These are phyloP conservation scores for Candida parachauliodes DNA, from an alignment of 805 yeast species.

Conservation along the genomic window DNA sequence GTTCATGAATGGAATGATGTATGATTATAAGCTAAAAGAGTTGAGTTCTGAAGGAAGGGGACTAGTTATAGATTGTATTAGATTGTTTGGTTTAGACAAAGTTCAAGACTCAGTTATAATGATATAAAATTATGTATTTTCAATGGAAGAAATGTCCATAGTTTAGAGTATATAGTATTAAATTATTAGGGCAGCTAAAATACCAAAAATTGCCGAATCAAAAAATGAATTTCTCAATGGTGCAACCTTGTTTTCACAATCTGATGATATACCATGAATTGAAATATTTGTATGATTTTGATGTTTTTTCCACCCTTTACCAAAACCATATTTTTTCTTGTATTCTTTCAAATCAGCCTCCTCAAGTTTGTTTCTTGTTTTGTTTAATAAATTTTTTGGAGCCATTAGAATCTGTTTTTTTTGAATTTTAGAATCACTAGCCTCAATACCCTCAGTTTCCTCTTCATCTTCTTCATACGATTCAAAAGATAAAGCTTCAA, in stretches of 20 bases:
- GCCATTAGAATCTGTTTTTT: constrained; percentile 1
- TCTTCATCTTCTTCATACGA: constrained; percentile 5
- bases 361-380: background rate
- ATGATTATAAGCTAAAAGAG: constrained; percentile 17
- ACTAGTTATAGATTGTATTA: constrained; percentile 37
- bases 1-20: constrained; percentile 10
- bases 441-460: background rate
- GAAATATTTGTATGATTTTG: constrained; percentile 4
- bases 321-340: constrained; percentile 1
- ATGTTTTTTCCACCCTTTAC: constrained; percentile 6
- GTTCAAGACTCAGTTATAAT: constrained; percentile 22
- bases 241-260: constrained; percentile 7
- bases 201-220: constrained; percentile 3
- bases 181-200: constrained; percentile 6
- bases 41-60: constrained; percentile 19
- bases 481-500: constrained; percentile 9
- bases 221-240: constrained; percentile 1
- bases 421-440: background rate
- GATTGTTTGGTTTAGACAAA: constrained; percentile 42
- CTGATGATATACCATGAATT: constrained; percentile 7
- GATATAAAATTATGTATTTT: constrained; percentile 9
- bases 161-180: constrained; percentile 5
- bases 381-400: constrained; percentile 3
- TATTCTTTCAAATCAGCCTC: constrained; percentile 1
- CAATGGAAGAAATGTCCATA: constrained; percentile 9